Conservation (phyloP, 2,329 filamentous ascomycete species). For the Chaetomium sp. region DNA sequence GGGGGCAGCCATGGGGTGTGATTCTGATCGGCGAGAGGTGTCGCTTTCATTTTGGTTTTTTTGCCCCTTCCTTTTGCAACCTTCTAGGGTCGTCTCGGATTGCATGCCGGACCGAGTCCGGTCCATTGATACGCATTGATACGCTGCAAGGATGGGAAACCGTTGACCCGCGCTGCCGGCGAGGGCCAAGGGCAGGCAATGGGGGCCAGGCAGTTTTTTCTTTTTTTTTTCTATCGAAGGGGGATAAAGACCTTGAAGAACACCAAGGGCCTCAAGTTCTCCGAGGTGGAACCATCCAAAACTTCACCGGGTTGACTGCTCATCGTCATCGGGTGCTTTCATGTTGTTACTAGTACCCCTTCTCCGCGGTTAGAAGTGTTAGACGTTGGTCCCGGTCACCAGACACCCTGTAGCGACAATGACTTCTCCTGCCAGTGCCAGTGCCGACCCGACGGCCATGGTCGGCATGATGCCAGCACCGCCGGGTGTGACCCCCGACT, state of each 20-base stretch:
- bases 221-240: not conserved
- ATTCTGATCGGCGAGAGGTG: not conserved
- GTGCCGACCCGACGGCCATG: not conserved
- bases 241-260: not conserved
- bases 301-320: not conserved
- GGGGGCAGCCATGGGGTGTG: not conserved
- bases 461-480: conserved; percentile 12
- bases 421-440: not conserved
- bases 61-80: not conserved
- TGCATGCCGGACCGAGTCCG: not conserved
- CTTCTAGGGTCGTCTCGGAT: not conserved
- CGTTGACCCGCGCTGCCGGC: not conserved
- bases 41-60: too few relatives aligned
- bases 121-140: not conserved
- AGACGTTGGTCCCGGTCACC: not conserved
- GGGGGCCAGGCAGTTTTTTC: not conserved
- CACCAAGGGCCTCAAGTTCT: not conserved
- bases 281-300: not conserved
- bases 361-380: not conserved
- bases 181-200: not conserved
- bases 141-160: not conserved
- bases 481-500: conserved; percentile 9
- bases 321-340: not conserved
- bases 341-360: not conserved
- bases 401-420: not conserved